Percentiles rank a stretch among this genome's conserved stretches.
Evolutionary conservation across 176 grass and related monocot species (phyloP).

Genomic region (Chrysopogon serrulatus): DNA sequence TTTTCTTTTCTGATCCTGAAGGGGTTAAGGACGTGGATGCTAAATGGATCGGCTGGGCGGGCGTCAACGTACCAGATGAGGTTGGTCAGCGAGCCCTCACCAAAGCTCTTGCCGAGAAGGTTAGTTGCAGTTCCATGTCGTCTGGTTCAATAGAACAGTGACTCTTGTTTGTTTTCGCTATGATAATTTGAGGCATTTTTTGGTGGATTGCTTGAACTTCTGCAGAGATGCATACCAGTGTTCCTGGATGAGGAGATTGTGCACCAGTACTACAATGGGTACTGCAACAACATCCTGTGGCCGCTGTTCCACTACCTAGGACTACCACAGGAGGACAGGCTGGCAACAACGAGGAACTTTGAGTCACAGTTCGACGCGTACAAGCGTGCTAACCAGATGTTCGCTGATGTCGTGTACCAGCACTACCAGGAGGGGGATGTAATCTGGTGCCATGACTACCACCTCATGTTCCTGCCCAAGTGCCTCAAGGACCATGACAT

Average conservation of each 20-base stretch:
- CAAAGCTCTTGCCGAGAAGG: constrained; percentile 93
- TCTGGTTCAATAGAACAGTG: constrained; percentile 52
- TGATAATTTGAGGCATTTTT: constrained; percentile 10
- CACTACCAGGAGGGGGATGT: constrained; percentile 99
- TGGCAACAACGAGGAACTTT: constrained; percentile 94
- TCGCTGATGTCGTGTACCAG: constrained; percentile 93
- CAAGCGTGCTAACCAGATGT: constrained; percentile 99
- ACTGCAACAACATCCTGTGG: constrained; percentile 99
- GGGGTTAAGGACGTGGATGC: constrained; percentile 98
- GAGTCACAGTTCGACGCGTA: constrained; percentile 94
- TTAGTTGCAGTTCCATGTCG: neutral
- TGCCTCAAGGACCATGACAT: constrained; percentile 92
- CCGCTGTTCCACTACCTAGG: constrained; percentile 98
- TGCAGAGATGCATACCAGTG: constrained; percentile 97
- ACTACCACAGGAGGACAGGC: constrained; percentile 92
- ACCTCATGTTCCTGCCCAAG: constrained; percentile 97
- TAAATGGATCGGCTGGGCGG: constrained; percentile 99
- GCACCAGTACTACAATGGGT: constrained; percentile 98
- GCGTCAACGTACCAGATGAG: constrained; percentile 94
- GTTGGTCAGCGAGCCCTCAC: constrained; percentile 84
- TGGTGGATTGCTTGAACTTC: constrained; percentile 24
- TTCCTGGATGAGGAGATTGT: constrained; percentile 99
- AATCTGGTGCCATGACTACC: constrained; percentile 99
- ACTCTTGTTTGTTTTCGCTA: neutral
- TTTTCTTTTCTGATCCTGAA: constrained; percentile 3